A percentile compares a stretch with the other conserved stretches of the same genome.
Conservation (phyloP, 1,284 basidiomycete species). For the Apiotrichum siamense region DNA sequence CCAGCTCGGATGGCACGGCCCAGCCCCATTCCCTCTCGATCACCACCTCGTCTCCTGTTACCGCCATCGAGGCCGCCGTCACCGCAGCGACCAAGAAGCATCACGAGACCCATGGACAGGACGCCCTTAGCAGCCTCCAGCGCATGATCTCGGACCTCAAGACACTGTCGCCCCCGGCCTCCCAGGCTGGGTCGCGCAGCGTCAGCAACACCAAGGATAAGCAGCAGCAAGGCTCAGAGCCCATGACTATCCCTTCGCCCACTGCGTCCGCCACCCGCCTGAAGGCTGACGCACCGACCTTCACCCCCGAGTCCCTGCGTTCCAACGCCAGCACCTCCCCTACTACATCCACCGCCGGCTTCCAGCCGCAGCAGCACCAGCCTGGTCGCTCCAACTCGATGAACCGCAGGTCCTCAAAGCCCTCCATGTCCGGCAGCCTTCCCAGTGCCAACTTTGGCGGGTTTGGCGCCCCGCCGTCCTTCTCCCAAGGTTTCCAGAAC, state of each 20-base stretch:
- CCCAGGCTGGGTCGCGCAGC: constrained; percentile 18
- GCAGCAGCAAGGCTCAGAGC: not conserved
- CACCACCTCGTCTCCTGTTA: constrained; percentile 25
- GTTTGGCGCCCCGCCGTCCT: constrained; percentile 14
- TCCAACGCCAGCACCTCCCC: constrained; percentile 12
- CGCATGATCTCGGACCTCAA: constrained; percentile 46
- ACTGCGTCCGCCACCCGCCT: constrained; percentile 29
- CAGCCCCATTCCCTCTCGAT: constrained; percentile 28
- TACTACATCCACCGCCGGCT: constrained; percentile 1
- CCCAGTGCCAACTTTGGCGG: not conserved
- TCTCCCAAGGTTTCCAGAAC: constrained; percentile 8
- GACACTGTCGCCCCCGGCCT: constrained; percentile 23
- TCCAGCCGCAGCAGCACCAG: constrained; percentile 5
- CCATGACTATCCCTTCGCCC: constrained; percentile 13
- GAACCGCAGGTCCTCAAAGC: constrained; percentile 10
- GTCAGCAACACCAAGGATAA: constrained; percentile 17
- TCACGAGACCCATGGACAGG: not conserved
- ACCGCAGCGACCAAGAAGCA: constrained; percentile 29
- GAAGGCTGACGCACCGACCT: constrained; percentile 46
- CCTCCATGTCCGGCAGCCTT: constrained; percentile 1
- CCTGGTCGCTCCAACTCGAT: constrained; percentile 13
- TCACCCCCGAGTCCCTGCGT: constrained; percentile 31
- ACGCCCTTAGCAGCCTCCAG: constrained; percentile 31
- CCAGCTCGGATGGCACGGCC: not conserved
- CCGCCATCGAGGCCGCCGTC: constrained; percentile 40